Base-by-base conservation (phyloP, 257 asterid genomes). In the Ajuga chamaepitys region DNA sequence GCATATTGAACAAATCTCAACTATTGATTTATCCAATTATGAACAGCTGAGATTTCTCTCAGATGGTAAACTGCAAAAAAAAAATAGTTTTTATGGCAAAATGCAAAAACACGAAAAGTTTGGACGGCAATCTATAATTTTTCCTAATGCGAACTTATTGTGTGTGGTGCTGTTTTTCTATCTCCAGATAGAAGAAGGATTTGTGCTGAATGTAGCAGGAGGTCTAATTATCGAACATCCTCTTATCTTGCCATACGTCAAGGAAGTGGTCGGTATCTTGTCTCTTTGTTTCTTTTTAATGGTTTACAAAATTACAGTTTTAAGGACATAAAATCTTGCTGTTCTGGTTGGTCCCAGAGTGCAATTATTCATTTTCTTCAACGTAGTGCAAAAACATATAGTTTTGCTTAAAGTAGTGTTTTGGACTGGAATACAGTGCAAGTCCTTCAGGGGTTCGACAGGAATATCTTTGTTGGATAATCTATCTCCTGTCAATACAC, bases 181-280 rank as follows among this genome's bases (percentile, higher is more conserved):
- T n/a, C n/a, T 54, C 41, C 80, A 91, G 97, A 84, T 93, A 25
- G 88, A 87, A 74, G 97, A 89, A 74, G 96, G 95, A 40, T 66
- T 17, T 21, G 95, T 93, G 75, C 87, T 89, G 40, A 68, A 87
- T 75, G 99, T 91, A 21, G 99, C 99, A 18, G 99, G 99, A 60
- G 99, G 88, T 42, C 81, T 93, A 45, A 90, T 93, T 51, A 86
- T 93, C 11, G 99, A 93, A 73, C 95, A 93, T 75, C 95, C 97
- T 66, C 78, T 89, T 62, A 70, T 90, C 66, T 70, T 84, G 58
- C 96, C 99, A 11, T 84, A 74, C 32, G 85, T 93, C 4, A 90
- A 87, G 72, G 79, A 88, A 76, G 95, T 92, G 95, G 96, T 88
- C 11, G 40, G 92, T 78, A 64, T 58, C 55, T 51, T 28, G 7